Evolutionary conservation across 2,329 filamentous ascomycete species (phyloP).

Genomic region (Cladosporium sp.): DNA sequence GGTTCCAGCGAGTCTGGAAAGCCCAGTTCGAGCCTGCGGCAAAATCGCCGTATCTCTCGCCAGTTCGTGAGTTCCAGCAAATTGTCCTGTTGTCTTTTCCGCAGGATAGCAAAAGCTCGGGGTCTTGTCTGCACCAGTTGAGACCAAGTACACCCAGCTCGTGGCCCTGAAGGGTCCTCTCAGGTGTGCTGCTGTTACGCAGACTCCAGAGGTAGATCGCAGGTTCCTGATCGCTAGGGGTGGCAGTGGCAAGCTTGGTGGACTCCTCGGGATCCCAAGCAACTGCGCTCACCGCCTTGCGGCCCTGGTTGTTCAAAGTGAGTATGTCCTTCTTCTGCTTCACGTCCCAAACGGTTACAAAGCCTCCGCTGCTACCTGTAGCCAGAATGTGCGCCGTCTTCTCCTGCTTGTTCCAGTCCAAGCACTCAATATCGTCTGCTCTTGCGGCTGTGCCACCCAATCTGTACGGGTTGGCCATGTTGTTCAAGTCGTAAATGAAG

Average conservation of each 20-base stretch:
- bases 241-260: conserved; percentile 91
- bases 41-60: conserved; percentile 85
- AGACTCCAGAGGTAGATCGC: conserved; percentile 93
- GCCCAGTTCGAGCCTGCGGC: conserved; percentile 99
- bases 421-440: conserved; percentile 90
- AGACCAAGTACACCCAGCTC: conserved; percentile 91
- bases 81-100: conserved; percentile 96
- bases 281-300: conserved; percentile 92
- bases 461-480: conserved; percentile 82
- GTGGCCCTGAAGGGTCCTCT: conserved; percentile 85
- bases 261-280: conserved; percentile 95
- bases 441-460: conserved; percentile 85
- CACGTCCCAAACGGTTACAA: conserved; percentile 97
- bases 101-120: conserved; percentile 83
- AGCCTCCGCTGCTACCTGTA: conserved; percentile 88
- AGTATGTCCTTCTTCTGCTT: conserved; percentile 97
- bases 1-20: conserved; percentile 92
- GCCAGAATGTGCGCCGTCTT: conserved; percentile 96
- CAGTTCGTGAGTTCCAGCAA: conserved; percentile 94
- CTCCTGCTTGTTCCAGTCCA: conserved; percentile 86
- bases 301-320: conserved; percentile 83
- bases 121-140: conserved; percentile 93
- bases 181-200: conserved; percentile 92
- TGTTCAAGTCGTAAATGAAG: conserved; percentile 92
- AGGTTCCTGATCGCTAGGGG: conserved; percentile 83